A percentile compares a stretch with the other conserved stretches of the same genome.
phyloP scores from a whole-genome alignment of 2,329 filamentous ascomycete species.

The Blastomyces gilchristii region DNA sequence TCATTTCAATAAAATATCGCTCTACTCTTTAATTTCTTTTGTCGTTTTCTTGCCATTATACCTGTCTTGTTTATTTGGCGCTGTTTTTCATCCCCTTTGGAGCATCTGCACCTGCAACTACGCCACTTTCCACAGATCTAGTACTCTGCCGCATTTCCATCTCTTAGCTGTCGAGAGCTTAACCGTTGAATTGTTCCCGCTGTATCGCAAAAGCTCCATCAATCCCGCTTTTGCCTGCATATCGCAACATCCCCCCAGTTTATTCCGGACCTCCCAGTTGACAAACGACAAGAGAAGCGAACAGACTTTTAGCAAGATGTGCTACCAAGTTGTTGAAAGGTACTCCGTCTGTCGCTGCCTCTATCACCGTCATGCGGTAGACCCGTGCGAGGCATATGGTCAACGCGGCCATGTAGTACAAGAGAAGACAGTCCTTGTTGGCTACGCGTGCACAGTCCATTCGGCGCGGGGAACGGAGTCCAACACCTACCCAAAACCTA shows the following conservation, averaged over 20 bases:
- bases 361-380: constrained; percentile 78
- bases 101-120: not conserved
- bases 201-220: not conserved
- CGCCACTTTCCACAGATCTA: not conserved
- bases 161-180: not conserved
- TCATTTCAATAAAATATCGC: not conserved
- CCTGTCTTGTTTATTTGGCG: not conserved
- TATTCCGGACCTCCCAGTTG: not conserved
- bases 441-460: constrained; percentile 62
- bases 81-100: not conserved
- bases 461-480: constrained; percentile 16
- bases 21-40: constrained; percentile 1
- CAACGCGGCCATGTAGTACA: constrained; percentile 61
- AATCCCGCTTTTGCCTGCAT: not conserved
- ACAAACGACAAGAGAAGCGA: not conserved
- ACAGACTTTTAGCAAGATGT: constrained; percentile 48
- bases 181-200: not conserved
- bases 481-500: constrained; percentile 11
- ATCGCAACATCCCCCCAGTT: not conserved
- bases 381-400: constrained; percentile 67
- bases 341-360: constrained; percentile 81
- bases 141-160: not conserved
- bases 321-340: constrained; percentile 73
- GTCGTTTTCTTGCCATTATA: not conserved
- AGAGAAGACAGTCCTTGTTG: constrained; percentile 68